Conservation (phyloP, 1,284 basidiomycete species). For the Mrakiaceae sp. region DNA sequence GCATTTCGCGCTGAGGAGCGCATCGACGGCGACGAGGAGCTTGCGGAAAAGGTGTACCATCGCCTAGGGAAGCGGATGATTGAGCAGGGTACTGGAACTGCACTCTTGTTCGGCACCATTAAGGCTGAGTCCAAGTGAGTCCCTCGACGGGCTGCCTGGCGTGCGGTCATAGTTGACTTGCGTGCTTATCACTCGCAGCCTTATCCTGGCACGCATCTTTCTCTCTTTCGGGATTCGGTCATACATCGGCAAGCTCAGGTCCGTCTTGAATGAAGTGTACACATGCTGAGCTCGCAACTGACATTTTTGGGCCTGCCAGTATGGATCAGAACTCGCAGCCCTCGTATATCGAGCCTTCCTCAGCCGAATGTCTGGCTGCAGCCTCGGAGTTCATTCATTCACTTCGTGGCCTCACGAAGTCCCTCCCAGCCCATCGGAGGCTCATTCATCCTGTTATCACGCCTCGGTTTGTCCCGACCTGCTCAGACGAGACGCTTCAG, state of each 20-base stretch:
- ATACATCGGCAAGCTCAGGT: conserved; percentile 67
- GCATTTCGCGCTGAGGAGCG: conserved; percentile 65
- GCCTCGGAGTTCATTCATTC: conserved; percentile 47
- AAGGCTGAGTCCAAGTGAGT: conserved; percentile 62
- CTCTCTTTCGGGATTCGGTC: conserved; percentile 57
- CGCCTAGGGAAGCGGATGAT: conserved; percentile 51
- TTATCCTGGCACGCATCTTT: conserved; percentile 63
- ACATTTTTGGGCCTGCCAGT: no score
- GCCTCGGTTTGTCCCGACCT: conserved; percentile 70
- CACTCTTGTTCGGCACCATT: conserved; percentile 68
- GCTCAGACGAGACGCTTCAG: conserved; percentile 52
- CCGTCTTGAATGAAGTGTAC: no score
- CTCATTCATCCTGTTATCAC: conserved; percentile 68
- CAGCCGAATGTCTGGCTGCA: conserved; percentile 41
- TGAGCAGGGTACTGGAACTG: conserved; percentile 61
- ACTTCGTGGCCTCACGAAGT: conserved; percentile 38
- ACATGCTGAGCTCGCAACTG: no score
- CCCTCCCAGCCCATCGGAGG: conserved; percentile 39
- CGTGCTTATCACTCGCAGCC: conserved; percentile 34
- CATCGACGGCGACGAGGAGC: conserved; percentile 49
- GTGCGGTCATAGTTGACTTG: background rate
- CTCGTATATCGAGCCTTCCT: conserved; percentile 55
- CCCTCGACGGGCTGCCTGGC: background rate
- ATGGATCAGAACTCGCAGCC: conserved; percentile 61
- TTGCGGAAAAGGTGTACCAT: conserved; percentile 55